These are phyloP conservation scores for Lichtheimia corymbifera DNA, from an alignment of 371 early-diverging fungal species.

Conservation along the genomic window DNA sequence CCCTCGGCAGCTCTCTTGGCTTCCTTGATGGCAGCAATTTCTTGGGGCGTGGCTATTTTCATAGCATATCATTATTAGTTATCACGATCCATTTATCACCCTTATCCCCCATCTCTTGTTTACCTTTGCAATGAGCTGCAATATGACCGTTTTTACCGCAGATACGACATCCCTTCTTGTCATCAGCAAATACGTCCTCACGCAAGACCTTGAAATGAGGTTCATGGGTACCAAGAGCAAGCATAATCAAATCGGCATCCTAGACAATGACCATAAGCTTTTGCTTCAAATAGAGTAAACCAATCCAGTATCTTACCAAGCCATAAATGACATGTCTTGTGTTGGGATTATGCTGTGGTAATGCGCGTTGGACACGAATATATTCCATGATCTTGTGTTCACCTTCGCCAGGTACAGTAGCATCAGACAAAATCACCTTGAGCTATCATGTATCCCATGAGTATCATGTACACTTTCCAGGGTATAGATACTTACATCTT, in stretches of 20 bases:
- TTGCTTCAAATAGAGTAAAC: neutral
- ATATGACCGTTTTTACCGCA: slow-evolving; percentile 88
- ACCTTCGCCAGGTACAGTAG: slow-evolving; percentile 99
- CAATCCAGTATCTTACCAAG: slow-evolving; percentile 47
- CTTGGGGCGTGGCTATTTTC: slow-evolving; percentile 38
- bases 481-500: slow-evolving; percentile 73
- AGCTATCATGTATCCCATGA: slow-evolving; percentile 42
- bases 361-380: slow-evolving; percentile 85
- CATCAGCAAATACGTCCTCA: slow-evolving; percentile 90
- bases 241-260: slow-evolving; percentile 99
- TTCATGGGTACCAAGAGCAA: slow-evolving; percentile 98
- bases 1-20: slow-evolving; percentile 58
- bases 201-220: slow-evolving; percentile 96
- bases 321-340: slow-evolving; percentile 97
- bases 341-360: slow-evolving; percentile 83
- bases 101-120: neutral
- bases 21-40: slow-evolving; percentile 37
- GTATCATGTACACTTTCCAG: neutral
- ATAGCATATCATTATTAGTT: neutral
- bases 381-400: slow-evolving; percentile 99
- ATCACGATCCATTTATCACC: slow-evolving; percentile 7
- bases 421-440: slow-evolving; percentile 93
- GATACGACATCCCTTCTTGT: slow-evolving; percentile 65
- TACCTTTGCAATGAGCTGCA: slow-evolving; percentile 77
- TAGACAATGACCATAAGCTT: slow-evolving; percentile 11